Evolutionary conservation across 1,284 basidiomycete species (phyloP).

Genomic region (Exobasidium cylindrosporum): DNA sequence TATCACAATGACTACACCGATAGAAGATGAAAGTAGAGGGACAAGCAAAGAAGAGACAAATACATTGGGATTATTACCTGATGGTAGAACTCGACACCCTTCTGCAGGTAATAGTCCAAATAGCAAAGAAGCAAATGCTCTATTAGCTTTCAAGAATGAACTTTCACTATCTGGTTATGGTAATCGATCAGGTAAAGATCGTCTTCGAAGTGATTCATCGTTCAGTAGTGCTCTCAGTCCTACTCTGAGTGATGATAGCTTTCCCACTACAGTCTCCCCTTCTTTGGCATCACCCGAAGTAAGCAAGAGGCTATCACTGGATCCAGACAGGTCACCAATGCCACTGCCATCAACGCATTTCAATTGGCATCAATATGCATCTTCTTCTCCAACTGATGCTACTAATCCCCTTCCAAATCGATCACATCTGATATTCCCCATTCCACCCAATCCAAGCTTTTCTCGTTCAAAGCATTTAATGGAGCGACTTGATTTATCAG

Average conservation of each 20-base stretch:
- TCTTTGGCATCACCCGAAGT: background rate
- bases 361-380: no score
- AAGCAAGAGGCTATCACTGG: background rate
- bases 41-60: background rate
- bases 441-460: background rate
- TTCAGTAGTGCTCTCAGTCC: background rate
- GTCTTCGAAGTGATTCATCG: background rate
- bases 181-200: background rate
- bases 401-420: background rate
- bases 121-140: background rate
- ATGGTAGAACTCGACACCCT: background rate
- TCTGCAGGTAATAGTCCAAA: background rate
- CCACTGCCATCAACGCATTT: no score
- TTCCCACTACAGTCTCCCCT: background rate
- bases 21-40: no score
- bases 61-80: background rate
- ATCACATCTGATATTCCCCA: background rate
- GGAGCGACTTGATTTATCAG: background rate
- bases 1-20: no score
- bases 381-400: no score
- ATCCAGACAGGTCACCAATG: background rate
- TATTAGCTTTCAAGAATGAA: background rate
- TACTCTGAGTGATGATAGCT: background rate
- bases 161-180: background rate
- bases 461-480: background rate